These are phyloP conservation scores for Aspergillus diversus DNA, from an alignment of 495 filamentous ascomycete genomes.

Conservation along the genomic window DNA sequence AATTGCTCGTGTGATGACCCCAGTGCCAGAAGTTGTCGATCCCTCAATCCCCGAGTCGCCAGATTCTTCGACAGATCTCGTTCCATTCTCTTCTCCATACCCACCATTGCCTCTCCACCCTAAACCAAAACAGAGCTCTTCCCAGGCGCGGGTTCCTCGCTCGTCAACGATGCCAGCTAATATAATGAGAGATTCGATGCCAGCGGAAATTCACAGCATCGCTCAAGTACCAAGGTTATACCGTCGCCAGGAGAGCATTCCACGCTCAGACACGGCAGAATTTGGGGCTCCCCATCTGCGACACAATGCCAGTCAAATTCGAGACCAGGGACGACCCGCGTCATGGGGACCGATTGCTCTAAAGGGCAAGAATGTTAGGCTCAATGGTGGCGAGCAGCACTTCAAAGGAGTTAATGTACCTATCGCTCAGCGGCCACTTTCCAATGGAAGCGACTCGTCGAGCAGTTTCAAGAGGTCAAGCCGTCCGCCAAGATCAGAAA, in stretches of 20 bases:
- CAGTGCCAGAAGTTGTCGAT: constrained; percentile 23
- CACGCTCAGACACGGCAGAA: background rate
- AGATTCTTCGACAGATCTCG: constrained; percentile 18
- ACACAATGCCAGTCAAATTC: background rate
- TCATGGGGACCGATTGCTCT: constrained; percentile 35
- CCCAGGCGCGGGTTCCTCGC: constrained; percentile 6
- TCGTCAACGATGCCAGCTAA: constrained; percentile 20
- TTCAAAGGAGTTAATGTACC: constrained; percentile 11
- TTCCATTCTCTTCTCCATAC: constrained; percentile 29
- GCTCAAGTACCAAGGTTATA: constrained; percentile 8
- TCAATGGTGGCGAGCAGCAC: constrained; percentile 6
- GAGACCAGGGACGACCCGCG: constrained; percentile 28
- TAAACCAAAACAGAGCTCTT: constrained; percentile 4
- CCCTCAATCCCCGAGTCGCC: constrained; percentile 27
- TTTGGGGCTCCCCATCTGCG: constrained; percentile 12
- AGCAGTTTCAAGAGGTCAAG: constrained; percentile 62
- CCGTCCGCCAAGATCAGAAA: constrained; percentile 38
- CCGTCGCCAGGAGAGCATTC: background rate
- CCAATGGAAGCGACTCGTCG: constrained; percentile 62
- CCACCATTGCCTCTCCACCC: constrained; percentile 23
- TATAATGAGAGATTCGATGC: constrained; percentile 28
- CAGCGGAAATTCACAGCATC: constrained; percentile 26
- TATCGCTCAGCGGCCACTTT: constrained; percentile 36
- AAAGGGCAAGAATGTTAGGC: constrained; percentile 8
- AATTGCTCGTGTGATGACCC: constrained; percentile 30